These are phyloP conservation scores for Daldinia decipiens DNA, from an alignment of 495 filamentous ascomycete genomes.

Conservation along the genomic window DNA sequence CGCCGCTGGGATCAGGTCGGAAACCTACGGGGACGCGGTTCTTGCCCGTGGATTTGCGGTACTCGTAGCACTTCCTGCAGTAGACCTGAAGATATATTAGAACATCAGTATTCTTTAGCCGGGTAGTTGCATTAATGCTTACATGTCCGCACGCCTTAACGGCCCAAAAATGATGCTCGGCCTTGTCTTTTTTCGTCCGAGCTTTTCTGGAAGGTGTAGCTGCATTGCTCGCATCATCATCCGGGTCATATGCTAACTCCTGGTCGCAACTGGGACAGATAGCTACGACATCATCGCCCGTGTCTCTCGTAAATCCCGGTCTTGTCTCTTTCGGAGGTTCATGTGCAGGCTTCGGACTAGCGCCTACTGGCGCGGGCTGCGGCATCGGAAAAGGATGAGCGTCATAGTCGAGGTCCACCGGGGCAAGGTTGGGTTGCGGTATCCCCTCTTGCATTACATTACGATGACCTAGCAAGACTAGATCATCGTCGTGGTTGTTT, in stretches of 20 bases:
- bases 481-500: constrained; percentile 45
- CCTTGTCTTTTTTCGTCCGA: constrained; percentile 53
- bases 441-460: constrained; percentile 10
- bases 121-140: constrained; percentile 32
- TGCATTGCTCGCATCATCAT: constrained; percentile 38
- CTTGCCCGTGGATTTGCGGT: constrained; percentile 44
- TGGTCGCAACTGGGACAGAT: constrained; percentile 60
- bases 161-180: constrained; percentile 62
- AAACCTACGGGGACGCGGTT: constrained; percentile 37
- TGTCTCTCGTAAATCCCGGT: constrained; percentile 56
- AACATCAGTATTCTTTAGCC: neutral
- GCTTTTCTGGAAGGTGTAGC: constrained; percentile 50
- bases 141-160: constrained; percentile 62
- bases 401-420: constrained; percentile 38
- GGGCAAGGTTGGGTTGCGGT: constrained; percentile 12
- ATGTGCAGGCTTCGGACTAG: constrained; percentile 45
- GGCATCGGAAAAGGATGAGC: constrained; percentile 30
- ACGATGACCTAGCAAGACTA: constrained; percentile 51
- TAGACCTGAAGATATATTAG: constrained; percentile 53
- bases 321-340: constrained; percentile 50
- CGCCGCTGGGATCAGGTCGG: constrained; percentile 28
- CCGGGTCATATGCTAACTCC: constrained; percentile 58
- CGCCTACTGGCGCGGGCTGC: constrained; percentile 13
- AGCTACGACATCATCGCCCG: constrained; percentile 51
- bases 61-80: constrained; percentile 58